Base-by-base conservation (phyloP, 306 rosid species). In the Sicyos baderoa region DNA sequence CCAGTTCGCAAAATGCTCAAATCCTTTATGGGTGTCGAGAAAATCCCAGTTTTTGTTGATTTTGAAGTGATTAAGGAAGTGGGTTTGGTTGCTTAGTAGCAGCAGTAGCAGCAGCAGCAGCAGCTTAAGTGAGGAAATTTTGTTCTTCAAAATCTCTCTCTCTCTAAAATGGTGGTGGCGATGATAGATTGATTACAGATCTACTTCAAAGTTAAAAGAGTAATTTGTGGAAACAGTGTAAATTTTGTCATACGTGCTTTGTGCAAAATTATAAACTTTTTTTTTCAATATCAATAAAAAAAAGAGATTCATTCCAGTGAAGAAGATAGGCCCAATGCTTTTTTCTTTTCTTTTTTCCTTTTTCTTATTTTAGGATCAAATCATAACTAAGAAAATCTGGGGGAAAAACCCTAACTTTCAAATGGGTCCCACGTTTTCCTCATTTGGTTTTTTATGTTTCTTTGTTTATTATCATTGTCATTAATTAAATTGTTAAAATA, bases 201-300 rank as follows among this genome's bases (percentile, higher is more conserved):
- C 71, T 66, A 66, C 72, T 67, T 67, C 14, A 47, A 19, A 67
- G 57, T 67, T 47, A 67, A 67, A 67, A 23, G 57, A 67, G 72
- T 67, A 48, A 67, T 67, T 67, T 67, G 57, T 67, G 22, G 50
- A 67, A 66, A 67, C 72, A 67, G 72, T 67, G 15, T 67, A 47
- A 47, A 47, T 67, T 49, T 67, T 67, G 55, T 67, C 44, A 47
- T 67, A 47, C 56, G 55, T 67, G 42, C n/a, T n/a, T 25, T 64
- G 14, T 65, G 54, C 71, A 67, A 67, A 67, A 67, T 23, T 23
- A 22, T 47, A 48, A 67, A n/a, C n/a, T n/a, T n/a, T 42, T 49
- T 67, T 67, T 67, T 23, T 67, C 72, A 48, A 29, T 47, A 67
- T 25, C 10, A 67, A 67, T n/a, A n/a, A n/a, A n/a, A n/a, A n/a